Percentiles rank a stretch among this genome's conserved stretches.
These are phyloP conservation scores for Knufia petricola DNA, from an alignment of 2,329 filamentous ascomycete genomes.

Conservation along the genomic window DNA sequence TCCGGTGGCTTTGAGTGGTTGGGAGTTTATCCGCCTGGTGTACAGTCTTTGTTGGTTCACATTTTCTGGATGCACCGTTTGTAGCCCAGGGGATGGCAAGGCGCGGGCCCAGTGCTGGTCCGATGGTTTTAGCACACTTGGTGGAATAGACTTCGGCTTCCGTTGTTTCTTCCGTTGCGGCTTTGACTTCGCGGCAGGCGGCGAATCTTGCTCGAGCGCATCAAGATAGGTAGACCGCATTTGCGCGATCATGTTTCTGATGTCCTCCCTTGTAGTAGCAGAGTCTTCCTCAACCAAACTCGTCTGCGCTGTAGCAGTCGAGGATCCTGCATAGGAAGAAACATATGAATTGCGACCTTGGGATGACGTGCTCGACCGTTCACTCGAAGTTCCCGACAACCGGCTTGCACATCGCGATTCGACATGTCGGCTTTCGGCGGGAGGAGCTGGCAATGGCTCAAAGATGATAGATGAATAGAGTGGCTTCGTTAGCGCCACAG, in stretches of 20 bases:
- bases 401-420: neutral
- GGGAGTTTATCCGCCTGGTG: constrained; percentile 14
- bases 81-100: neutral
- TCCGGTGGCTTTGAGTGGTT: constrained; percentile 10
- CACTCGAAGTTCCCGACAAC: constrained; percentile 4
- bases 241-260: constrained; percentile 22
- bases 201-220: constrained; percentile 19
- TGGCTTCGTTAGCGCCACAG: neutral
- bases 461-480: constrained; percentile 11
- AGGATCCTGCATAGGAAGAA: constrained; percentile 18
- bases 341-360: constrained; percentile 15
- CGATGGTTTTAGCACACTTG: neutral
- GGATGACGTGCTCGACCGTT: constrained; percentile 20
- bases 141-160: constrained; percentile 16
- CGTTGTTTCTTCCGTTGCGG: constrained; percentile 14
- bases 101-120: neutral
- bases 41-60: constrained; percentile 3
- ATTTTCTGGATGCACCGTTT: constrained; percentile 9
- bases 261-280: constrained; percentile 18
- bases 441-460: constrained; percentile 5
- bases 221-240: constrained; percentile 23
- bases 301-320: constrained; percentile 18
- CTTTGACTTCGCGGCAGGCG: constrained; percentile 12
- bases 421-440: constrained; percentile 3
- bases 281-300: constrained; percentile 17